phyloP scores from a whole-genome alignment of 2,329 filamentous ascomycete genomes.

The Neonectria neomacrospora region DNA sequence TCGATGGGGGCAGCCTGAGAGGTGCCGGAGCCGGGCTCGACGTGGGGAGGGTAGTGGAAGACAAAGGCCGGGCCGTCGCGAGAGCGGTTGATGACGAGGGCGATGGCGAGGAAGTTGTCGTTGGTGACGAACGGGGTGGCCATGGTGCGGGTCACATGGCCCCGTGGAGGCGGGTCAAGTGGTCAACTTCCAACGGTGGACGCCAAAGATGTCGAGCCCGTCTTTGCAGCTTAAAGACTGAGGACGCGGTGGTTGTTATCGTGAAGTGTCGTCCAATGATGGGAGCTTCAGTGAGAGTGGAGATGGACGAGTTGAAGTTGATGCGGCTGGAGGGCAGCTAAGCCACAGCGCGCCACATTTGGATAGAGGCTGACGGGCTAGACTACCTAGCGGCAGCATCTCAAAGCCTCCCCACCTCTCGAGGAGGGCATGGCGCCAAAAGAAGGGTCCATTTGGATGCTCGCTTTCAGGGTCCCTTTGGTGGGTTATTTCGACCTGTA shows the following conservation, averaged over 20 bases:
- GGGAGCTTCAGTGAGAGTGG: slow-evolving; percentile 29
- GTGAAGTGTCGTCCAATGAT: slow-evolving; percentile 27
- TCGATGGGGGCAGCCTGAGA: slow-evolving; percentile 52
- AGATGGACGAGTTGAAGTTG: slow-evolving; percentile 26
- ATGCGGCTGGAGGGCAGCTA: background rate
- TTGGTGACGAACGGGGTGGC: slow-evolving; percentile 63
- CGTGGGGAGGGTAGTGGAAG: slow-evolving; percentile 84
- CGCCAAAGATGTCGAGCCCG: background rate
- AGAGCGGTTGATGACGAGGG: slow-evolving; percentile 78
- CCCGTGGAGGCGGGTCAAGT: background rate
- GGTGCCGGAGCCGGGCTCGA: slow-evolving; percentile 53
- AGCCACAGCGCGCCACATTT: slow-evolving; percentile 32
- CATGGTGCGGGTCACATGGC: slow-evolving; percentile 41
- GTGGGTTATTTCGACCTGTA: background rate
- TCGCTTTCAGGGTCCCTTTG: background rate
- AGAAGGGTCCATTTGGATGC: background rate
- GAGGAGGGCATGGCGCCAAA: background rate
- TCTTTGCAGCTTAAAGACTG: background rate
- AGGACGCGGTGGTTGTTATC: slow-evolving; percentile 21
- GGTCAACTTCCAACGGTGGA: background rate
- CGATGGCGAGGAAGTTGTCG: slow-evolving; percentile 73
- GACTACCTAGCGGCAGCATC: background rate
- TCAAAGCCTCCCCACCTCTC: background rate
- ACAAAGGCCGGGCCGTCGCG: slow-evolving; percentile 84
- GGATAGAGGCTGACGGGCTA: background rate